phyloP scores from a whole-genome alignment of 805 yeast genomes.

The Cephaloascus fragrans region DNA sequence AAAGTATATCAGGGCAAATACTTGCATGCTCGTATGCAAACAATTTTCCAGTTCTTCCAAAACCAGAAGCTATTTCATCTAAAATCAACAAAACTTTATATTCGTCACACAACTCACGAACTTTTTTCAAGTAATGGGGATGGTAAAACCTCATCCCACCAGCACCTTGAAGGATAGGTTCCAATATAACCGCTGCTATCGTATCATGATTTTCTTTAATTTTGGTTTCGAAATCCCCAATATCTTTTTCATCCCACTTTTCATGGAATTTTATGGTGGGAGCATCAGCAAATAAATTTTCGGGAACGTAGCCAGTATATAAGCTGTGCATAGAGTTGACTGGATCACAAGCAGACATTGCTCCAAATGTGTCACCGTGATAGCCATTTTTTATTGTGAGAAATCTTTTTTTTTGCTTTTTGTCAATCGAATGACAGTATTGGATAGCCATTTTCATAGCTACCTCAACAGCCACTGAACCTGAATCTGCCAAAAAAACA shows the following conservation, averaged over 20 bases:
- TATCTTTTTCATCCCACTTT: conserved; percentile 13
- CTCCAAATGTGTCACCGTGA: conserved; percentile 29
- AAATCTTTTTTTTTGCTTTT: conserved; percentile 14
- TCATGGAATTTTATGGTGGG: conserved; percentile 10
- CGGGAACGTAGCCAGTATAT: conserved; percentile 16
- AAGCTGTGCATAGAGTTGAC: conserved; percentile 22
- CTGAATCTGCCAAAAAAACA: too few relatives aligned
- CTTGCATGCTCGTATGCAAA: conserved; percentile 21
- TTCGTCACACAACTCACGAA: conserved; percentile 18
- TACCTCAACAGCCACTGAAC: conserved; percentile 25
- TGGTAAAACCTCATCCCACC: conserved; percentile 25
- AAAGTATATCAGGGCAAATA: conserved; percentile 13
- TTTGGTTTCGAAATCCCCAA: conserved; percentile 13
- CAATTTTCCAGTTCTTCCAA: conserved; percentile 22
- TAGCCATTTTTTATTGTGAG: conserved; percentile 22
- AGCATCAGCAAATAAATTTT: conserved; percentile 15
- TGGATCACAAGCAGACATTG: conserved; percentile 23
- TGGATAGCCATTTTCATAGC: conserved; percentile 24
- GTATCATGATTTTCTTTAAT: conserved; percentile 15
- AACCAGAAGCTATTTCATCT: conserved; percentile 27
- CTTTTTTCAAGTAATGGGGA: conserved; percentile 18
- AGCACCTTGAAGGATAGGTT: conserved; percentile 30
- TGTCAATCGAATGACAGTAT: conserved; percentile 17
- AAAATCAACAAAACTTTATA: conserved; percentile 20
- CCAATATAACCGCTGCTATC: conserved; percentile 24